These are phyloP conservation scores for Zalerion maritima DNA, from an alignment of 495 filamentous ascomycete species.

Conservation along the genomic window DNA sequence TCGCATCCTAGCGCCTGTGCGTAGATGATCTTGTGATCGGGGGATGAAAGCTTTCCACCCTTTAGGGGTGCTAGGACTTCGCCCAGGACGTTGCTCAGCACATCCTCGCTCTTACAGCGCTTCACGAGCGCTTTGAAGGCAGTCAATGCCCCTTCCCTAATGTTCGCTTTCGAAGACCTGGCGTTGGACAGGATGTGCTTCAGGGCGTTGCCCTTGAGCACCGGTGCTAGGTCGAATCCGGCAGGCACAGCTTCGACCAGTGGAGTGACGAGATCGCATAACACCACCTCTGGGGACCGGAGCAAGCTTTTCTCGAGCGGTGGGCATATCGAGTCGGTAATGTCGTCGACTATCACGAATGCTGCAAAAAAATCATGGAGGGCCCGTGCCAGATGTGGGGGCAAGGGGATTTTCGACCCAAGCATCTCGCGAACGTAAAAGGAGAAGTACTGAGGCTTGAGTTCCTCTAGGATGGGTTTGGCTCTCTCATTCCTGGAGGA, in stretches of 20 bases:
- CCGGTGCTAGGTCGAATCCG: constrained; percentile 59
- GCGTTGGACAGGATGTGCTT: constrained; percentile 77
- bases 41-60: constrained; percentile 59
- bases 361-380: constrained; percentile 69
- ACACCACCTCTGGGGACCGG: constrained; percentile 76
- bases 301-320: constrained; percentile 77
- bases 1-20: constrained; percentile 60
- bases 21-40: constrained; percentile 69
- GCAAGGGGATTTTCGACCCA: constrained; percentile 57
- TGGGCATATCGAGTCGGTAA: constrained; percentile 62
- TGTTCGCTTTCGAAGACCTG: constrained; percentile 70
- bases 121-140: constrained; percentile 53
- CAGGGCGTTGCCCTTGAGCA: constrained; percentile 51
- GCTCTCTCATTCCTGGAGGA: constrained; percentile 49
- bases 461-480: constrained; percentile 41
- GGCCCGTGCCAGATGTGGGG: constrained; percentile 54
- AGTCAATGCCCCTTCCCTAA: constrained; percentile 58
- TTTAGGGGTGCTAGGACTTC: constrained; percentile 70
- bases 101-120: constrained; percentile 38
- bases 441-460: constrained; percentile 54
- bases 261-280: constrained; percentile 57
- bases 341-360: constrained; percentile 61
- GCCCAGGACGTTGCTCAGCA: constrained; percentile 49
- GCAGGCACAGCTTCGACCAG: constrained; percentile 53
- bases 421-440: constrained; percentile 81